A percentile compares a stretch with the other conserved stretches of the same genome.
These are phyloP conservation scores for Hypoxylon subgilvum DNA, from an alignment of 495 filamentous ascomycete species.

Conservation along the genomic window DNA sequence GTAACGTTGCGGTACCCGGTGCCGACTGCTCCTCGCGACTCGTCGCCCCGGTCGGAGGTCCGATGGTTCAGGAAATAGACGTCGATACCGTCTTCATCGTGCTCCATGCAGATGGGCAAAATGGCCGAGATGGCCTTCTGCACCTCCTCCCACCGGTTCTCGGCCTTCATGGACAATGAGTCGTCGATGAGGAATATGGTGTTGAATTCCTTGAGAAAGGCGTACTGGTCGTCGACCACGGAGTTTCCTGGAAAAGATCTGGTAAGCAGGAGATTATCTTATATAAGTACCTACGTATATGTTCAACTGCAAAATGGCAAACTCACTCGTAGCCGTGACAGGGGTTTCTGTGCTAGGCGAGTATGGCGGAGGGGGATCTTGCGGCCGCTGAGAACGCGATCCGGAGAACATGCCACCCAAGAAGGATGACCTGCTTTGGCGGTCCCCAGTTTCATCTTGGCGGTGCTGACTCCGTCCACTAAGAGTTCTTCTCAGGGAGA, in stretches of 20 bases:
- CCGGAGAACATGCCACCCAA: slow-evolving; percentile 12
- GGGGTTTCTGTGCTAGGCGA: slow-evolving; percentile 8
- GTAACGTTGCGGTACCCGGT: slow-evolving; percentile 65
- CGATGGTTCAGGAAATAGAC: slow-evolving; percentile 86
- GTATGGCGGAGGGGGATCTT: slow-evolving; percentile 17
- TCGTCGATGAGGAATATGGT: slow-evolving; percentile 95
- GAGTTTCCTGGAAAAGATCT: background rate
- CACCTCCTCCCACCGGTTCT: slow-evolving; percentile 75
- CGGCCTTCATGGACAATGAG: slow-evolving; percentile 82
- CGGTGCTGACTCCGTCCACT: slow-evolving; percentile 23
- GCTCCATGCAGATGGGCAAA: slow-evolving; percentile 80
- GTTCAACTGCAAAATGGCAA: too few species aligned
- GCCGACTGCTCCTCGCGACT: slow-evolving; percentile 41
- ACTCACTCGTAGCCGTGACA: background rate
- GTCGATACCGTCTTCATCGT: slow-evolving; percentile 91
- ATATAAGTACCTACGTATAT: too few species aligned
- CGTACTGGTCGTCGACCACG: slow-evolving; percentile 67
- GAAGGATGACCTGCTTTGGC: slow-evolving; percentile 1
- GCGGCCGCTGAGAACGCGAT: slow-evolving; percentile 12
- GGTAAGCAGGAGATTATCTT: background rate
- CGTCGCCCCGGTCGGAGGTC: slow-evolving; percentile 24
- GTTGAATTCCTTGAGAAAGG: slow-evolving; percentile 87
- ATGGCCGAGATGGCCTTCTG: slow-evolving; percentile 74
- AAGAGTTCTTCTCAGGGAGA: slow-evolving; percentile 17
- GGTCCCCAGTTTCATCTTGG: background rate